Conservation (phyloP, 352 stramenopile species). For the Pythium monospermum region DNA sequence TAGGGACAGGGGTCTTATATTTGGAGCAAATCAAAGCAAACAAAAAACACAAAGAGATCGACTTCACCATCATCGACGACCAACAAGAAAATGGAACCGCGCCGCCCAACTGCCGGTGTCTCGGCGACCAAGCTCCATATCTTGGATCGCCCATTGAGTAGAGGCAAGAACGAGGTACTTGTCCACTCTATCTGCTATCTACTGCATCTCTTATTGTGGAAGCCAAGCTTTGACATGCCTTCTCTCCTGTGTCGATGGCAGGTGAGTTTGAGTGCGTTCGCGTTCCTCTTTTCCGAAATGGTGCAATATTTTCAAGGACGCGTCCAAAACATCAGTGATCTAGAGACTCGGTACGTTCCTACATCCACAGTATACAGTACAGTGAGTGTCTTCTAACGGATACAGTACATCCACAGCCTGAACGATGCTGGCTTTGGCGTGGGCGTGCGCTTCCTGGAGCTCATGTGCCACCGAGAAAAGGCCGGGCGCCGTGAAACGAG, state of each 20-base stretch:
- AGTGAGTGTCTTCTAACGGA: background rate
- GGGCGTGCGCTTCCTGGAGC: constrained; percentile 93
- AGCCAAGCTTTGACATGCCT: too few species aligned
- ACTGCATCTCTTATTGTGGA: background rate
- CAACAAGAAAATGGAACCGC: constrained; percentile 50
- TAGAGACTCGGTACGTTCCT: constrained; percentile 75
- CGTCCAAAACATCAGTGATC: constrained; percentile 94
- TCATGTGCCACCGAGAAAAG: constrained; percentile 87
- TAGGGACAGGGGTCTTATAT: too few species aligned
- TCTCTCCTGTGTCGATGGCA: constrained; percentile 17
- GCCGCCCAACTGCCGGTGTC: constrained; percentile 39
- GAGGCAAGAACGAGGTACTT: constrained; percentile 67
- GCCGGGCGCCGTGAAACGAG: constrained; percentile 72
- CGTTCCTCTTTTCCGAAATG: constrained; percentile 97
- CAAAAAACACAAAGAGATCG: too few species aligned
- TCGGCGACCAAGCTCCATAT: constrained; percentile 67
- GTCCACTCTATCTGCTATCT: too few species aligned
- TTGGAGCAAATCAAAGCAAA: too few species aligned
- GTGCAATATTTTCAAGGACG: constrained; percentile 97
- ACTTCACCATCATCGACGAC: too few species aligned
- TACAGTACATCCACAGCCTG: constrained; percentile 42
- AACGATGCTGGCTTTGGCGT: constrained; percentile 94
- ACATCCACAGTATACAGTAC: background rate
- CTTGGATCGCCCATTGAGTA: constrained; percentile 68
- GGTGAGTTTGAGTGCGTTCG: constrained; percentile 94